Evolutionary conservation across 495 filamentous ascomycete genomes (phyloP), one percentile per base, ranked within the genome.

Genomic region (Cryomyces minteri): DNA sequence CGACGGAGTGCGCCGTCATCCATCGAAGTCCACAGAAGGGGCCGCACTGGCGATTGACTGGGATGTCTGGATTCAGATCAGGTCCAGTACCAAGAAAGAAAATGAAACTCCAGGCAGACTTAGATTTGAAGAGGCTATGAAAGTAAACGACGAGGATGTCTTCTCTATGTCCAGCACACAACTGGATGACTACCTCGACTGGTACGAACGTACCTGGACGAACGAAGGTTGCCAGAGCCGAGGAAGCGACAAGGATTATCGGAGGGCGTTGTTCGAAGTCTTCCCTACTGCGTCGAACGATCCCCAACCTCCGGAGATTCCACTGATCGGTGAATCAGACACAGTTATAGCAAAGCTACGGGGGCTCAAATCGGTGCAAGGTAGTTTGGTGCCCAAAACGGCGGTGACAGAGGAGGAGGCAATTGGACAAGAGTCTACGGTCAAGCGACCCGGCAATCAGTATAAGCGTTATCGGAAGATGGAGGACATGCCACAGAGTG

Each of bases 151-250:
- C 18, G 60, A 66, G 1, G 80, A 92, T 43, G 67, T 84, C 2
- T 73, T 87, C 48, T 55, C 59, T 4, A 80, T 95, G 80, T 69
- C 63, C 1, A 67, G 69, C 12, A 56, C 65, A 7, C 73, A 92
- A 48, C 57, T 95, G 43, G 80, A 90, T 50, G 72, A 81, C 42
- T 93, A 93, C 48, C 67, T 98, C 68, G 76, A 88, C 58, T 95
- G 84, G 82, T 93, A 84, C 54, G 79, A 88, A 56, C 70, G 72
- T 51, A 84, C 67, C 31, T 92, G 79, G 73, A 55, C 81, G 40
- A 68, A 74, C 44, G 62, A 48, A 65, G 5, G 32, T n/a, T 10
- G 40, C 25, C 9, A 48, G 43, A 50, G 48, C 31, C 32, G 50
- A 5, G 54, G 47, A 5, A 54, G 47, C 42, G 18, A 25, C 50